Percentiles rank a stretch among this genome's conserved stretches.
Conservation (phyloP, 2,329 filamentous ascomycete genomes). For the Monosporascus cannonballus region DNA sequence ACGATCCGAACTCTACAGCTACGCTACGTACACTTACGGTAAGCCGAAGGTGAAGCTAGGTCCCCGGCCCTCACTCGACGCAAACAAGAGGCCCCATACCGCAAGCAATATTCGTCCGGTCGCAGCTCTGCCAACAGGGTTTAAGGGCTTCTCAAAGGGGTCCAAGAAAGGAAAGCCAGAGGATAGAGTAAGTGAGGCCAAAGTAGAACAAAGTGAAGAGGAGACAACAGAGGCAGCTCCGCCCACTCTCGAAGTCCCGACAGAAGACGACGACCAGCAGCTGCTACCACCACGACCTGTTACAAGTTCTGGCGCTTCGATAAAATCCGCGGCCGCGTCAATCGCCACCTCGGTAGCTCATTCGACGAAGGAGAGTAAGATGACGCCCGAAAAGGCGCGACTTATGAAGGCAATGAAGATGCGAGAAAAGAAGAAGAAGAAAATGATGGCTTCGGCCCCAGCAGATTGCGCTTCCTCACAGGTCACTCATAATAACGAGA, state of each 20-base stretch:
- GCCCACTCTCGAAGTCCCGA: slow-evolving; percentile 26
- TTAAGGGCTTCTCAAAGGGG: slow-evolving; percentile 61
- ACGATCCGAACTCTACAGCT: slow-evolving; percentile 44
- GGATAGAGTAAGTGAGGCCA: slow-evolving; percentile 22
- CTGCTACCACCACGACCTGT: slow-evolving; percentile 31
- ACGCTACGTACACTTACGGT: slow-evolving; percentile 42
- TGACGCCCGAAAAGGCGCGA: slow-evolving; percentile 84
- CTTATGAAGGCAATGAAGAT: slow-evolving; percentile 92
- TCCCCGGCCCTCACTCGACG: slow-evolving; percentile 71
- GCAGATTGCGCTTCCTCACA: slow-evolving; percentile 18
- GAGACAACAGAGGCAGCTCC: slow-evolving; percentile 30
- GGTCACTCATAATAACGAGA: slow-evolving; percentile 15
- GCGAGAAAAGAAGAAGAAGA: slow-evolving; percentile 75
- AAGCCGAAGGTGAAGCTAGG: slow-evolving; percentile 86
- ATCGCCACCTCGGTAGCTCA: slow-evolving; percentile 31
- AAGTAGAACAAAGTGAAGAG: slow-evolving; percentile 28
- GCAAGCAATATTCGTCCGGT: slow-evolving; percentile 63
- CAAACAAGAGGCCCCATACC: slow-evolving; percentile 54
- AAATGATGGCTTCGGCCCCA: slow-evolving; percentile 28
- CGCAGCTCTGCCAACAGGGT: slow-evolving; percentile 72
- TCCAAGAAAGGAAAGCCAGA: slow-evolving; percentile 44
- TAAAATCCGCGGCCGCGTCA: slow-evolving; percentile 35
- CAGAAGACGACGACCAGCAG: slow-evolving; percentile 25
- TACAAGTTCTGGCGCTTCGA: slow-evolving; percentile 40
- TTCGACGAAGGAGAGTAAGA: slow-evolving; percentile 38